A percentile compares a stretch with the other conserved stretches of the same genome.
Conservation (phyloP, 305 asterid genomes). For the Ilex paraguariensis region DNA sequence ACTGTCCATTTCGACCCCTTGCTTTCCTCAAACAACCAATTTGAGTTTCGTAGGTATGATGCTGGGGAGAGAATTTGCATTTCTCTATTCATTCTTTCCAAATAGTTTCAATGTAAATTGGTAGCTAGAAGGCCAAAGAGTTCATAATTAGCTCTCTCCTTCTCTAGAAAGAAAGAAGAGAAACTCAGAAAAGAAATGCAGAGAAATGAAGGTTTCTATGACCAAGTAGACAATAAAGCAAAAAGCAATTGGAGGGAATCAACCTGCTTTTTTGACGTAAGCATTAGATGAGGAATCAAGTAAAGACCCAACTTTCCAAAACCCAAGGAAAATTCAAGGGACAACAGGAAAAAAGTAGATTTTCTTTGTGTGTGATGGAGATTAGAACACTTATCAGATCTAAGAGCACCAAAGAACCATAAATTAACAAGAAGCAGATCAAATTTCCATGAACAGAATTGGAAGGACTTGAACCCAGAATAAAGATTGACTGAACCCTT, state of each 20-base stretch:
- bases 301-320: conserved; percentile 58
- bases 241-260: conserved; percentile 40
- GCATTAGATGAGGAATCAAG: conserved; percentile 52
- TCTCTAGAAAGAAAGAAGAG: background rate
- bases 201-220: conserved; percentile 16
- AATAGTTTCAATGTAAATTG: conserved; percentile 12
- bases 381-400: conserved; percentile 2
- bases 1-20: conserved; percentile 55
- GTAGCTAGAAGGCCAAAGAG: background rate
- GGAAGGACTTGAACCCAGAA: background rate
- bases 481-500: background rate
- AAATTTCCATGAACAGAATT: conserved; percentile 7
- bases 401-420: conserved; percentile 6
- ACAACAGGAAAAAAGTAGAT: conserved; percentile 27
- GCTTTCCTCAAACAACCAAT: conserved; percentile 53
- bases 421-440: conserved; percentile 20
- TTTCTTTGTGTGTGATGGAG: conserved; percentile 26
- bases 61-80: conserved; percentile 40
- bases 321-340: conserved; percentile 39
- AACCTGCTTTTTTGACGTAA: conserved; percentile 41
- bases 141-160: background rate
- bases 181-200: conserved; percentile 10
- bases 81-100: conserved; percentile 43
- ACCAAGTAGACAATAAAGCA: conserved; percentile 25
- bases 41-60: conserved; percentile 28